Evolutionary conservation across 495 filamentous ascomycete species (phyloP).

Genomic region (Zalerion maritima): DNA sequence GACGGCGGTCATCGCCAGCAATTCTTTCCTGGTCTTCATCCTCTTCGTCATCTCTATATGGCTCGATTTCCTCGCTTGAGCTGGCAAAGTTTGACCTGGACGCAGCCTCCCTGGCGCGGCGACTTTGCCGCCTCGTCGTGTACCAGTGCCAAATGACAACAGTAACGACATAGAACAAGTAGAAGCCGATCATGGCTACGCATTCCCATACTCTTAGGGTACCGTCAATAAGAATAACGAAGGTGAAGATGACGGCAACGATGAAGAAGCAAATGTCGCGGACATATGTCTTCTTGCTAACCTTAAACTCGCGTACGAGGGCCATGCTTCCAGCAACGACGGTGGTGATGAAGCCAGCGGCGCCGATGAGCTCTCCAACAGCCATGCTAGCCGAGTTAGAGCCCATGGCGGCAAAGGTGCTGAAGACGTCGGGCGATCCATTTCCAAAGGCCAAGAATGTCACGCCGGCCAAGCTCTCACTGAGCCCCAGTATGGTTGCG

Average conservation of each 20-base stretch:
- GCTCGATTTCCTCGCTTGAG: conserved; percentile 53
- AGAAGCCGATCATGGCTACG: conserved; percentile 77
- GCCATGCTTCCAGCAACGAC: conserved; percentile 99
- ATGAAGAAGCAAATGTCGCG: conserved; percentile 92
- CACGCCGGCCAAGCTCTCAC: conserved; percentile 90
- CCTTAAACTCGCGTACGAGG: conserved; percentile 79
- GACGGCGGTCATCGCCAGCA: conserved; percentile 35
- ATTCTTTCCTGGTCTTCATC: conserved; percentile 52
- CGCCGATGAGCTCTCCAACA: conserved; percentile 88
- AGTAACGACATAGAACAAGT: conserved; percentile 75
- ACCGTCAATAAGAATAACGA: conserved; percentile 78
- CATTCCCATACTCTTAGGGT: conserved; percentile 80
- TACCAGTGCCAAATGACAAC: conserved; percentile 93
- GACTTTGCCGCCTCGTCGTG: conserved; percentile 41
- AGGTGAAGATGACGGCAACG: conserved; percentile 71
- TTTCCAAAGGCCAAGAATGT: conserved; percentile 97
- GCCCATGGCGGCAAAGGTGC: conserved; percentile 94
- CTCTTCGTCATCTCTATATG: conserved; percentile 48
- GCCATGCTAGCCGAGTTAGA: conserved; percentile 92
- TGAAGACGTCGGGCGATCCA: conserved; percentile 98
- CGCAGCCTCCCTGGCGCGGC: conserved; percentile 47
- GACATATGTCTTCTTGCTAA: conserved; percentile 75
- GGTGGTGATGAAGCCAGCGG: conserved; percentile 89
- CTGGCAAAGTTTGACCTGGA: conserved; percentile 53
- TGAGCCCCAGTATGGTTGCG: conserved; percentile 73